Evolutionary conservation across 2,329 filamentous ascomycete species (phyloP), one percentile per base, ranked within the genome.

Genomic region (Knoxdaviesia proteae): DNA sequence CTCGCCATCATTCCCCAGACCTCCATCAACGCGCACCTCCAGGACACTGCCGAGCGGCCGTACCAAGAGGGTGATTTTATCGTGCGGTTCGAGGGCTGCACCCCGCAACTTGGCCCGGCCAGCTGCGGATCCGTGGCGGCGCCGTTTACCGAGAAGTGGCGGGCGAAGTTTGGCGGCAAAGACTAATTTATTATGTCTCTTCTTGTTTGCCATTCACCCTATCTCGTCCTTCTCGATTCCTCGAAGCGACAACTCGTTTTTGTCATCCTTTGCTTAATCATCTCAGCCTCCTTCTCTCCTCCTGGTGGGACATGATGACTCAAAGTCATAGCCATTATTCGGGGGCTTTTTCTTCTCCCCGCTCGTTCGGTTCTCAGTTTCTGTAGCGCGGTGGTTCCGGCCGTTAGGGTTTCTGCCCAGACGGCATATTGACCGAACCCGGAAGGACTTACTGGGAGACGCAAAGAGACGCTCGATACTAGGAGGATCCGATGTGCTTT

Each of bases 1-100:
- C 64, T 96, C 47, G 87, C 82, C 1, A 67, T 98, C 29, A 68
- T 98, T n/a, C 86, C 88, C 3, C 90, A 98, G 59, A 73, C 79
- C 42, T 67, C 70, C 34, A 63, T 98, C 56, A 93, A 93, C 54
- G 72, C 83, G 0, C 96, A 94, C 59, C 77, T 68, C 47, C 60
- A 61, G 42, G 55, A 57, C 37, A 59, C 61, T 29, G 58, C 66
- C 45, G 77, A 78, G 42, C 72, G 71, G 10, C 65, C 71, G 40
- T 96, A 86, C 58, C 72, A 79, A 53, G 75, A 87, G 6, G 88
- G 86, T 33, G 87, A 96, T 54, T 77, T 96, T 45, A 69, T 92
- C 1, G 74, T 92, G 47, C 74, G 79, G 45, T 83, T 96, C 52
- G 65, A 74, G 29, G 77, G 74, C 42, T 98, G 90, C 58, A 69